These are phyloP conservation scores for Zizania palustris DNA, from an alignment of 202 grass and related monocot species.

Conservation along the genomic window DNA sequence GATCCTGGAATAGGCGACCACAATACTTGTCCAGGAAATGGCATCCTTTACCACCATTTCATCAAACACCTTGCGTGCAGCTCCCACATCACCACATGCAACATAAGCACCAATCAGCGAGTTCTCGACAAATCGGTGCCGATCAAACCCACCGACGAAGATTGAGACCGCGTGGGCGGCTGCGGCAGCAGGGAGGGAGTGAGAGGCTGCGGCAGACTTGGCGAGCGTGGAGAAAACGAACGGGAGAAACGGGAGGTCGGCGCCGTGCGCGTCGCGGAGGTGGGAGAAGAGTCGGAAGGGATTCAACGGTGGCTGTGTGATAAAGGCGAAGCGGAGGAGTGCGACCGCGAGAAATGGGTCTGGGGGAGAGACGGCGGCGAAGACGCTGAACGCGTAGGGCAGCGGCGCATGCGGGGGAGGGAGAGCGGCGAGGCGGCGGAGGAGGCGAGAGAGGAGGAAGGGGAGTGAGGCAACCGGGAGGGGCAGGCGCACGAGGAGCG, in stretches of 20 bases:
- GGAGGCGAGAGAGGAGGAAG: slow-evolving; percentile 57
- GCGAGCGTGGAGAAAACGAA: slow-evolving; percentile 71
- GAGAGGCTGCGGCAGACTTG: slow-evolving; percentile 51
- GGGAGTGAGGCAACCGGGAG: slow-evolving; percentile 1
- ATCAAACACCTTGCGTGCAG: slow-evolving; percentile 63
- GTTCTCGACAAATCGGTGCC: slow-evolving; percentile 65
- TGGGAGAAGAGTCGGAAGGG: slow-evolving; percentile 62
- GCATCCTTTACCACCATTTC: slow-evolving; percentile 56
- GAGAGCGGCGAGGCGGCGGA: slow-evolving; percentile 57
- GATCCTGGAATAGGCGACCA: slow-evolving; percentile 54
- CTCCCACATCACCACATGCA: slow-evolving; percentile 35
- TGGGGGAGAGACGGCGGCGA: slow-evolving; percentile 47
- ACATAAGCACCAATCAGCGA: slow-evolving; percentile 56
- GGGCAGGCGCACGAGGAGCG: slow-evolving; percentile 47
- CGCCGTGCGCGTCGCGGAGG: slow-evolving; percentile 40
- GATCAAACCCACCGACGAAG: slow-evolving; percentile 58
- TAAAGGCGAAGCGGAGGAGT: slow-evolving; percentile 53
- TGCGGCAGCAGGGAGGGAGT: slow-evolving; percentile 29
- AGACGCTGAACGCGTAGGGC: slow-evolving; percentile 56
- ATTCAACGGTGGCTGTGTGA: slow-evolving; percentile 29
- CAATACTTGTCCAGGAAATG: slow-evolving; percentile 67
- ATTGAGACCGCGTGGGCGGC: slow-evolving; percentile 54
- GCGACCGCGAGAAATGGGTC: slow-evolving; percentile 63
- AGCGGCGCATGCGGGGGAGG: slow-evolving; percentile 42
- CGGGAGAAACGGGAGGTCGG: slow-evolving; percentile 51